A percentile compares a stretch with the other conserved stretches of the same genome.
These are phyloP conservation scores for Xylaria sp. DNA, from an alignment of 2,329 filamentous ascomycete genomes.

Conservation along the genomic window DNA sequence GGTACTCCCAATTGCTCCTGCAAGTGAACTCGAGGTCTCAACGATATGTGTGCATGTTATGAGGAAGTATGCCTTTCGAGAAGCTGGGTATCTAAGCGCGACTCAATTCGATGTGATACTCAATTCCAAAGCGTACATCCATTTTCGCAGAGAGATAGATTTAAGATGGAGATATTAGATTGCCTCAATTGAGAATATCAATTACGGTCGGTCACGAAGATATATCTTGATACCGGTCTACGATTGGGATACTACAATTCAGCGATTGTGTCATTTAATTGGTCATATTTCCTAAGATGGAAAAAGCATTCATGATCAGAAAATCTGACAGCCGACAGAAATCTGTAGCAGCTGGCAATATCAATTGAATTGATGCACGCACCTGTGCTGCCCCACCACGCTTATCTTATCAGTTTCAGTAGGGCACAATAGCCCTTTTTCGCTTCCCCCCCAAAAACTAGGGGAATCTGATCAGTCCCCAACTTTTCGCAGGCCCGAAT, in stretches of 20 bases:
- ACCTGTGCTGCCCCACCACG: not conserved
- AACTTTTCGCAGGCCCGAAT: conserved; percentile 40
- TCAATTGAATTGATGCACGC: too few species aligned
- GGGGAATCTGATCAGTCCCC: conserved; percentile 27
- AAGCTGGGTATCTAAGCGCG: not conserved
- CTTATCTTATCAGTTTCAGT: conserved; percentile 42
- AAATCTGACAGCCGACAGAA: too few species aligned
- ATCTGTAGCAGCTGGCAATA: too few species aligned
- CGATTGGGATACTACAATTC: too few species aligned
- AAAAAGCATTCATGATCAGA: too few species aligned
- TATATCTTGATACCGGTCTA: not conserved
- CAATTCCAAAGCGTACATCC: not conserved
- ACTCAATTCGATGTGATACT: not conserved
- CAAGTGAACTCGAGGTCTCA: not conserved
- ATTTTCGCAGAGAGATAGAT: not conserved
- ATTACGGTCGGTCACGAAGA: not conserved
- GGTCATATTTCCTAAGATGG: too few species aligned
- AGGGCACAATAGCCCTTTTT: conserved; percentile 49
- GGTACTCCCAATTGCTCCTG: not conserved
- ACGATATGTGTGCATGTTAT: not conserved
- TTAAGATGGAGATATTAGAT: not conserved
- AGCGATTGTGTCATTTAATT: too few species aligned
- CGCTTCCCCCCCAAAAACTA: conserved; percentile 42
- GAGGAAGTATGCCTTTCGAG: not conserved
- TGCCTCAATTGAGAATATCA: not conserved